phyloP scores from a whole-genome alignment of 2,329 filamentous ascomycete species.

The Microdochium nivale region DNA sequence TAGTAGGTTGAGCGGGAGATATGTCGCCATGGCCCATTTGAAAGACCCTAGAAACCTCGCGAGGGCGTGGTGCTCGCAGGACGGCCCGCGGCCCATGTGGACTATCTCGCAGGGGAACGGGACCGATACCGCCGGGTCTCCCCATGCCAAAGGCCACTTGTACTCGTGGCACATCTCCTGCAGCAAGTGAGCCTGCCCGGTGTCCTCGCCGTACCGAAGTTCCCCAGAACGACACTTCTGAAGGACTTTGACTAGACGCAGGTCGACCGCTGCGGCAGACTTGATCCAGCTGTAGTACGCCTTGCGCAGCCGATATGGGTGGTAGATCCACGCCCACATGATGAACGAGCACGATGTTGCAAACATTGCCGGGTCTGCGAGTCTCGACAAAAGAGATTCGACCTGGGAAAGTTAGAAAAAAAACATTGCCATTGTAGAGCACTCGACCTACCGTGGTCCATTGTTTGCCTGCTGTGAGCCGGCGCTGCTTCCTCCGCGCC shows the following conservation, averaged over 20 bases:
- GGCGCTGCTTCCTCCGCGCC: constrained; percentile 37
- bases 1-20: constrained; percentile 66
- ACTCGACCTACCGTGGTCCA: constrained; percentile 35
- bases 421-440: constrained; percentile 2
- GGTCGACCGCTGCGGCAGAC: constrained; percentile 66
- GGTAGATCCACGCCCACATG: constrained; percentile 88
- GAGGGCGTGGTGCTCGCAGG: constrained; percentile 65
- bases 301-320: constrained; percentile 58
- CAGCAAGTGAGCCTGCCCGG: constrained; percentile 59
- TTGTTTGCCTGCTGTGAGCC: constrained; percentile 29
- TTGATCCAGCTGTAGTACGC: constrained; percentile 78
- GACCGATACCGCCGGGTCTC: constrained; percentile 58
- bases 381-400: constrained; percentile 29
- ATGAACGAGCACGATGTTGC: constrained; percentile 63
- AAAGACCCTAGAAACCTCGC: constrained; percentile 62
- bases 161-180: constrained; percentile 66
- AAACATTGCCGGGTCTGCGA: constrained; percentile 64
- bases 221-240: constrained; percentile 54
- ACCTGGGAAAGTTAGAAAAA: constrained; percentile 13
- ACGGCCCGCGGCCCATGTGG: constrained; percentile 68
- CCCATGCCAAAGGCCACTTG: constrained; percentile 59
- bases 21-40: constrained; percentile 66
- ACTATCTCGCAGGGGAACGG: constrained; percentile 79
- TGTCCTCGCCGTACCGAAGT: constrained; percentile 66
- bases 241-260: constrained; percentile 65